These are phyloP conservation scores for Ilyonectria destructans DNA, from an alignment of 2,329 filamentous ascomycete species.

Conservation along the genomic window DNA sequence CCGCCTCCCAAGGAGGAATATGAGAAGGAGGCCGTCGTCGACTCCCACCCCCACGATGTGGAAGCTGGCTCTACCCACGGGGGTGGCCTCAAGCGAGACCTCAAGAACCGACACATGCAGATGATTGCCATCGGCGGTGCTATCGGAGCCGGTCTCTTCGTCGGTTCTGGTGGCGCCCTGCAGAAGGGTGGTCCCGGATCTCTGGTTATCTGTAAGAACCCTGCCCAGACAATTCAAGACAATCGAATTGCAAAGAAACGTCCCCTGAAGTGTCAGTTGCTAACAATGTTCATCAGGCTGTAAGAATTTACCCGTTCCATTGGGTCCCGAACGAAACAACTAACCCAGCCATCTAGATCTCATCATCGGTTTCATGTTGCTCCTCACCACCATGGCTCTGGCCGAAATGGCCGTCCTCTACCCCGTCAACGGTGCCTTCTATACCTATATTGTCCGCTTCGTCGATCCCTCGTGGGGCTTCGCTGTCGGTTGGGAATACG, in stretches of 20 bases:
- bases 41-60: conserved; percentile 31
- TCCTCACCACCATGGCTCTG: conserved; percentile 91
- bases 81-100: conserved; percentile 65
- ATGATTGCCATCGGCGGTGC: conserved; percentile 89
- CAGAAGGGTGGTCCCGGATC: conserved; percentile 66
- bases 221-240: not conserved
- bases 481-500: conserved; percentile 97
- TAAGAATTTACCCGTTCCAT: conserved; percentile 13
- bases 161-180: conserved; percentile 84
- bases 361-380: conserved; percentile 88
- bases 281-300: conserved; percentile 30
- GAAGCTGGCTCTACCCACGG: conserved; percentile 31
- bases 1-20: conserved; percentile 29
- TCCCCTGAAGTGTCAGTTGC: not conserved
- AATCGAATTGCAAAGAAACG: not conserved
- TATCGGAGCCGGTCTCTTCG: conserved; percentile 85
- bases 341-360: conserved; percentile 35
- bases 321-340: not conserved
- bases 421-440: conserved; percentile 93
- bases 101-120: conserved; percentile 90
- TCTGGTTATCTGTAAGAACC: conserved; percentile 29
- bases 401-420: conserved; percentile 94
- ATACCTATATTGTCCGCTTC: conserved; percentile 92
- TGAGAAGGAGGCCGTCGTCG: conserved; percentile 27
- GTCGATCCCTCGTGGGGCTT: conserved; percentile 95